Base-by-base conservation (phyloP, 306 rosid species). In the Arachis hypogaea region DNA sequence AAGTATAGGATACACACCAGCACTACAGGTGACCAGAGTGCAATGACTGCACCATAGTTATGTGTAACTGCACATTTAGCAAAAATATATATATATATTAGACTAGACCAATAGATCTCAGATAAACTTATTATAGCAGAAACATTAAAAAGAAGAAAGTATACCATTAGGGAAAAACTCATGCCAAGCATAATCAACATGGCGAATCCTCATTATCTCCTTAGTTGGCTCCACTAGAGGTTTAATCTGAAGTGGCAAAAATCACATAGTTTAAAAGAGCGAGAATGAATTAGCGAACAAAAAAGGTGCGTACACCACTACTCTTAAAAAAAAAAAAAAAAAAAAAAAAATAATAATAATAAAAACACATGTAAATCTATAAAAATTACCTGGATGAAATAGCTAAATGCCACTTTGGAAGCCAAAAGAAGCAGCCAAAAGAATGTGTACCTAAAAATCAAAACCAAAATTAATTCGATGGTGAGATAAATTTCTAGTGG, bases 151-250 rank as follows among this genome's bases (percentile, higher is more conserved):
- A 77, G 41, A 75, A 73, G 64, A 79, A 77, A 63, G 61, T 85
- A 94, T 85, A 94, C 99, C 97, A 3, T 78, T 2, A 5, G 99
- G 99, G 71, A 89, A 94, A 83, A 94, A 85, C 82, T 94, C 97
- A 81, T 94, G 97, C 99, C 99, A 94, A 40, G 69, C 83, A 79
- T 56, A 94, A 28, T 87, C 83, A 52, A 94, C 59, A 68, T 85
- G 89, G 45, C 40, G 82, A 81, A 94, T 94, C 44, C 56, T 83
- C 96, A 89, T 94, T 78, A 94, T 89, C 75, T 89, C 96, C 76
- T 77, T 87, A 75, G 99, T 94, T 75, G 99, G 99, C 81, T 84
- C 60, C 76, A 92, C 84, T 70, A 94, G 80, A 73, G 99, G 99
- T 85, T 77, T 92, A 81, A 94, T 92, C 99, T 94, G 82, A 68